Evolutionary conservation across 2,329 filamentous ascomycete species (phyloP).

Genomic region (Fusarium heterosporum): DNA sequence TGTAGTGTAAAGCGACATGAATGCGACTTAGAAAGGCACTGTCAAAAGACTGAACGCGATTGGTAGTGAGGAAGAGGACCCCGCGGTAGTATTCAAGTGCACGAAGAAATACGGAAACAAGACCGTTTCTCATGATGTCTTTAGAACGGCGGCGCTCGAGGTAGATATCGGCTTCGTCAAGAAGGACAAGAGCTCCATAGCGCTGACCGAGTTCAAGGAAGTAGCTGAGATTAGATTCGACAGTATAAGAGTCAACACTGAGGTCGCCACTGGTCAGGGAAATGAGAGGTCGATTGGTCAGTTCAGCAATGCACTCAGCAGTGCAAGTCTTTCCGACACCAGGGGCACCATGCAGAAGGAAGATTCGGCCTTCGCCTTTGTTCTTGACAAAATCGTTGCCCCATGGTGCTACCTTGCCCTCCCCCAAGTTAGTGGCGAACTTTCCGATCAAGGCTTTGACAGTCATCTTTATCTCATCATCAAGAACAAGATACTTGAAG

Average conservation of each 20-base stretch:
- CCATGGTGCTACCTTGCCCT: constrained; percentile 58
- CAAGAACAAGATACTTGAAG: constrained; percentile 63
- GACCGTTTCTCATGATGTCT: constrained; percentile 60
- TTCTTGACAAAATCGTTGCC: constrained; percentile 61
- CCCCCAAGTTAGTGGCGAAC: constrained; percentile 53
- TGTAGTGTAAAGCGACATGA: constrained; percentile 62
- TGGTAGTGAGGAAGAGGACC: constrained; percentile 64
- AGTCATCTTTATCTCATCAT: constrained; percentile 61
- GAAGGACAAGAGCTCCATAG: constrained; percentile 64
- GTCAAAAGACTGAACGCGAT: constrained; percentile 61
- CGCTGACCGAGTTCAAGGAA: constrained; percentile 62
- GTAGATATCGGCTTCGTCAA: constrained; percentile 72
- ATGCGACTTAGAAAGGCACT: constrained; percentile 62
- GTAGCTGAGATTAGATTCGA: constrained; percentile 60
- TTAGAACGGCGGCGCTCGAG: constrained; percentile 62
- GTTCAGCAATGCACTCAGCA: constrained; percentile 65
- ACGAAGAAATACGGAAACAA: constrained; percentile 63
- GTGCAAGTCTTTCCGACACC: constrained; percentile 70
- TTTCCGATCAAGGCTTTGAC: constrained; percentile 62
- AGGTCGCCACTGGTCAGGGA: constrained; percentile 64
- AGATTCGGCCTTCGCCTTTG: constrained; percentile 63
- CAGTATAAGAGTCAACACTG: constrained; percentile 52
- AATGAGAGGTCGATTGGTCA: constrained; percentile 63
- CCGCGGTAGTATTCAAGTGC: constrained; percentile 64
- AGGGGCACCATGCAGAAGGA: constrained; percentile 64